A percentile compares a stretch with the other conserved stretches of the same genome.
Evolutionary conservation across 1,284 basidiomycete species (phyloP).

Genomic region (Butyriboletus appendiculatus): DNA sequence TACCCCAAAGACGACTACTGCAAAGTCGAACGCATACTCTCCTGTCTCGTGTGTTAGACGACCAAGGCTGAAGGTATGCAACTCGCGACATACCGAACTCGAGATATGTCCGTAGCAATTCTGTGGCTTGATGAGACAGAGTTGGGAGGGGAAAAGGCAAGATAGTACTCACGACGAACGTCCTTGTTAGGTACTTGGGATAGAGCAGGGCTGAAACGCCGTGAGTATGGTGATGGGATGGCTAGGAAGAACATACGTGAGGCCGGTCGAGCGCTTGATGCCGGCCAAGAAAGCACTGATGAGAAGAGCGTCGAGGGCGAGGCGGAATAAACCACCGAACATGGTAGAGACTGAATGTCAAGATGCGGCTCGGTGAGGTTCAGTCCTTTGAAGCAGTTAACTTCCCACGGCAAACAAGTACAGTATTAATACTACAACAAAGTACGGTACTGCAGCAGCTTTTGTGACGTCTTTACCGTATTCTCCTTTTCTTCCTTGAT

Average conservation of each 20-base stretch:
- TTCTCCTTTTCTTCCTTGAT: conserved; percentile 77
- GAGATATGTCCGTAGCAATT: conserved; percentile 71
- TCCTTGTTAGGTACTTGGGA: conserved; percentile 80
- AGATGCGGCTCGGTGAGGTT: background rate
- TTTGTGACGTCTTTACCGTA: conserved; percentile 48
- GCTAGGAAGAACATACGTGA: conserved; percentile 58
- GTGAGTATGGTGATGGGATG: conserved; percentile 6
- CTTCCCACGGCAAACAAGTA: conserved; percentile 12
- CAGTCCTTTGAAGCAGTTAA: background rate
- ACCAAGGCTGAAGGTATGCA: background rate
- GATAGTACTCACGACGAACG: conserved; percentile 62
- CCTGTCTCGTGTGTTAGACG: conserved; percentile 36
- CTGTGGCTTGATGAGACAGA: conserved; percentile 40
- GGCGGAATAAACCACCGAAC: conserved; percentile 66
- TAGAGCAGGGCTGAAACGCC: conserved; percentile 56
- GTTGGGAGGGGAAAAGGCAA: background rate
- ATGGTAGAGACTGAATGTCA: conserved; percentile 35
- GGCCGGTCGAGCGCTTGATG: conserved; percentile 74
- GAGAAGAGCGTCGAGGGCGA: conserved; percentile 75
- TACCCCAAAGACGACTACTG: conserved; percentile 78
- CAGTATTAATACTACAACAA: conserved; percentile 10
- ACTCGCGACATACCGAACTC: conserved; percentile 60
- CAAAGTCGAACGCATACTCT: conserved; percentile 82
- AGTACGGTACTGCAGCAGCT: conserved; percentile 29
- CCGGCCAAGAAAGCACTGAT: conserved; percentile 80